Base-by-base conservation (phyloP, 2,329 filamentous ascomycete genomes). In the Aureobasidium sp. region DNA sequence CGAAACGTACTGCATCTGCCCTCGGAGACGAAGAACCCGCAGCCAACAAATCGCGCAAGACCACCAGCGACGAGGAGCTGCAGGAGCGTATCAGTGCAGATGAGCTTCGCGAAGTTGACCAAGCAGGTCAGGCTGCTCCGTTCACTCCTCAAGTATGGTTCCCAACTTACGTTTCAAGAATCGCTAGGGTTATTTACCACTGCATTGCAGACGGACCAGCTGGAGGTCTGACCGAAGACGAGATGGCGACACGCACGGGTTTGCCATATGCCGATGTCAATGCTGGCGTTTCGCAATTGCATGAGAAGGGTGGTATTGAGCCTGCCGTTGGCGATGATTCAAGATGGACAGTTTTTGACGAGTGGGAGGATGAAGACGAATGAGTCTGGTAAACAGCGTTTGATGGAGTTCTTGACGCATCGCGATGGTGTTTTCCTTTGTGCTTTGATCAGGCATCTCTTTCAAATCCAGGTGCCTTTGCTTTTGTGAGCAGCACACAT, bases 121-220 rank as follows among this genome's bases (percentile, higher is more conserved):
- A 58, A 37, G 54, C 41, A 47, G 42, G 42, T 37, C 30, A 37
- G 41, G 21, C 32, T 37, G 41, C 54, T 36, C 54, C 54, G 8
- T 48, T 48, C 42, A 58, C 54, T 34, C 53, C 54, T 15, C 41
- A 47, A 32, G 41, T 58, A 44, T 48, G 41, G 54, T 58, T 58
- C 4, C 54, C 54, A 16, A 58, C 54, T 48, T 58, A 58, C 54
- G 30, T 58, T 11, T 47, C 54, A 11, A 58, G 54, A n/a, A n/a
- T 47, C 30, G 41, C 54, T 10, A 58, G 39, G n/a, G 32, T 48
- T 29, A 25, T 58, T 13, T 58, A 58, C 32, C 54, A 58, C 15
- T 47, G 54, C 21, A 37, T 58, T 21, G 39, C 25, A 41, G 37
- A 29, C n/a, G 37, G 53, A 44, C 11, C 42, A 2, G 41, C 11